phyloP scores from a whole-genome alignment of 2,329 filamentous ascomycete genomes.

The Nigrospora oryzae region DNA sequence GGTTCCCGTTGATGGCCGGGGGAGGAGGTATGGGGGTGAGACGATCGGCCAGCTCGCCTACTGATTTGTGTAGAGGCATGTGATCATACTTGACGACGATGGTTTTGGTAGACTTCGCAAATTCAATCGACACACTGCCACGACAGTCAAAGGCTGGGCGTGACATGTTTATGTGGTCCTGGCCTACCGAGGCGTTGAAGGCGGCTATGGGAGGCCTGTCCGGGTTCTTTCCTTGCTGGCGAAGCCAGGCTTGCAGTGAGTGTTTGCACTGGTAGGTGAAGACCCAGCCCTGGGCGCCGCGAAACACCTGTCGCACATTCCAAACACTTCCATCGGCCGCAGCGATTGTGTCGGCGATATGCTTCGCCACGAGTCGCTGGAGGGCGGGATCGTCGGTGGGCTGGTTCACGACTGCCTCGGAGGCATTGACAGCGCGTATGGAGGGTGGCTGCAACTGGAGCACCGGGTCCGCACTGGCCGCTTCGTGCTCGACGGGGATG shows the following conservation, averaged over 20 bases:
- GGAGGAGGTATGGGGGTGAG: slow-evolving; percentile 34
- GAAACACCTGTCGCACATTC: slow-evolving; percentile 34
- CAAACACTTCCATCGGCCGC: slow-evolving; percentile 40
- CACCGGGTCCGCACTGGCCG: slow-evolving; percentile 16
- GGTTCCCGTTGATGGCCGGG: slow-evolving; percentile 15
- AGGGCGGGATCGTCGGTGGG: slow-evolving; percentile 36
- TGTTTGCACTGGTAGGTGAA: slow-evolving; percentile 46
- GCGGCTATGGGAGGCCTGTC: slow-evolving; percentile 34
- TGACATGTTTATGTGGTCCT: slow-evolving; percentile 33
- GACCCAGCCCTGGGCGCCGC: slow-evolving; percentile 39
- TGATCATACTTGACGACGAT: slow-evolving; percentile 49
- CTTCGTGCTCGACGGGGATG: slow-evolving; percentile 28
- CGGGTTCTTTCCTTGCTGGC: slow-evolving; percentile 32
- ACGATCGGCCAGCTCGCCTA: slow-evolving; percentile 37
- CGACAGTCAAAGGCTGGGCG: slow-evolving; percentile 53
- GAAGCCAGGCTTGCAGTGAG: slow-evolving; percentile 42
- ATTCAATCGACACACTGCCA: slow-evolving; percentile 39
- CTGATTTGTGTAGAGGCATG: slow-evolving; percentile 47
- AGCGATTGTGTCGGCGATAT: slow-evolving; percentile 35
- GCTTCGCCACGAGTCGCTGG: slow-evolving; percentile 40
- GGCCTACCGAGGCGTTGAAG: slow-evolving; percentile 36
- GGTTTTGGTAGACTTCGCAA: slow-evolving; percentile 35
- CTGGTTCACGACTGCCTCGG: slow-evolving; percentile 40
- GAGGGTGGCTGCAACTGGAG: slow-evolving; percentile 16
- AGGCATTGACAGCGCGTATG: slow-evolving; percentile 30